These are phyloP conservation scores for Asterophora parasitica DNA, from an alignment of 768 basidiomycete species.

Conservation along the genomic window DNA sequence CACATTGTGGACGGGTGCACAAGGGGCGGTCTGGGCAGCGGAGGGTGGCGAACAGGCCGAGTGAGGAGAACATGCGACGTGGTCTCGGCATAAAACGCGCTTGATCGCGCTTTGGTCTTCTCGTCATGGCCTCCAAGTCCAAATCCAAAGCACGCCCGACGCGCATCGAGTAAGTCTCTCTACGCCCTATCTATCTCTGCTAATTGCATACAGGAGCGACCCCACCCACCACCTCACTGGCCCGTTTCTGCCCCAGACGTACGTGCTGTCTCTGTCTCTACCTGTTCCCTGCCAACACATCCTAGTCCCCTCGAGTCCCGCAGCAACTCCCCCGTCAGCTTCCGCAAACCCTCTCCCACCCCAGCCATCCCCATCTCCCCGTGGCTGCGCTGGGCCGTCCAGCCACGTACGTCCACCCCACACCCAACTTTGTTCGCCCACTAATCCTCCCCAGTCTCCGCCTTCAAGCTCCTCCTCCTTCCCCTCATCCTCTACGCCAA, in stretches of 20 bases:
- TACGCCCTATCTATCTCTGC: neutral
- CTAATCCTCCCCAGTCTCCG: conserved; percentile 38
- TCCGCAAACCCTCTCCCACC: conserved; percentile 10
- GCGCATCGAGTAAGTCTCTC: conserved; percentile 25
- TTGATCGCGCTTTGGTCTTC: no score
- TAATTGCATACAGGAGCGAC: conserved; percentile 37
- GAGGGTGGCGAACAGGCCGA: conserved; percentile 51
- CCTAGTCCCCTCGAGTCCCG: conserved; percentile 38
- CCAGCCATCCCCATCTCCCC: conserved; percentile 21
- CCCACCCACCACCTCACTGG: conserved; percentile 57
- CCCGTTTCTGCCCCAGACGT: conserved; percentile 64
- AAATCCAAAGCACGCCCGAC: no score
- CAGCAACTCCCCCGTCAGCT: conserved; percentile 26
- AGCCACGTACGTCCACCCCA: conserved; percentile 50
- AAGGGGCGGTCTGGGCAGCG: conserved; percentile 50
- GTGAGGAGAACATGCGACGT: conserved; percentile 73
- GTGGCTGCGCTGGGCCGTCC: conserved; percentile 68
- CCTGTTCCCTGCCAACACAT: conserved; percentile 14
- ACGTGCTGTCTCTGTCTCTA: conserved; percentile 14
- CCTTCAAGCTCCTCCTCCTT: conserved; percentile 61
- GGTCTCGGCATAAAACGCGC: no score
- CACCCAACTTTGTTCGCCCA: neutral
- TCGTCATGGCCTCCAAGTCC: no score
- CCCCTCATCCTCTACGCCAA: conserved; percentile 59
- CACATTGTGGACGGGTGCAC: conserved; percentile 51